Evolutionary conservation across 2,329 filamentous ascomycete species (phyloP), one percentile per base, ranked within the genome.

Genomic region (Ceratocystis diversiconidia): DNA sequence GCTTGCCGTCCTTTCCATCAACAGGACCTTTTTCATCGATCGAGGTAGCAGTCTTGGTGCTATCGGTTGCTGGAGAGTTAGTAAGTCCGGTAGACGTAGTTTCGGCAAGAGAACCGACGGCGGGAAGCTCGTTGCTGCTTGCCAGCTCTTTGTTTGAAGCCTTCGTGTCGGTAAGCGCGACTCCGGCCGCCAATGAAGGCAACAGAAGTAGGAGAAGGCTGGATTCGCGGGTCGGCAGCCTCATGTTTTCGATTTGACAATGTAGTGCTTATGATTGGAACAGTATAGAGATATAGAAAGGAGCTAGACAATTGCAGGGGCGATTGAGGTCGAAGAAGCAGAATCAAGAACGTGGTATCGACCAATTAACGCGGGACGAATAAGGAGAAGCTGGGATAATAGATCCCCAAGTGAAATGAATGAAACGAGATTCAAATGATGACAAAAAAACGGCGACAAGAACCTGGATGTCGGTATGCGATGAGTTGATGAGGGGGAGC

Each of bases 1-100:
- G 94, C 77, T 92, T 94, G 61, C 94, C 94, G 76, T 97, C 94
- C 71, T 88, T 87, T 59, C 92, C 92, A 73, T 97, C 94, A 22
- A 96, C 87, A 0, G 92, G 92, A 65, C 89, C 90, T 77, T 94
- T 87, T 74, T 91, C 91, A 66, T 78, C 80, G 41, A 61, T 57
- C 19, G 59, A 57, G 8, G 66, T 64, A 19, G 65, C 55, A 10
- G 52, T 36, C 61, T 67, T 67, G 19, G 63, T 19, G 41, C 59
- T 28, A 28, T 30, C 48, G 10, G 66, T 65, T 28, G 60, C 52
- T 10, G 44, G 5, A 2, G 66, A 61, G 22, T 61, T 48, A 5
- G 59, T 8, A 25, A 36, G 30, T n/a, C 44, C 50, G 8, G 63
- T 63, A 15, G 66, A 60, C 6, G 50, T 50, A 15, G 66, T 63